Percentiles rank a stretch among this genome's conserved stretches.
These are phyloP conservation scores for Boechera retrofracta DNA, from an alignment of 345 rosid species.

Conservation along the genomic window DNA sequence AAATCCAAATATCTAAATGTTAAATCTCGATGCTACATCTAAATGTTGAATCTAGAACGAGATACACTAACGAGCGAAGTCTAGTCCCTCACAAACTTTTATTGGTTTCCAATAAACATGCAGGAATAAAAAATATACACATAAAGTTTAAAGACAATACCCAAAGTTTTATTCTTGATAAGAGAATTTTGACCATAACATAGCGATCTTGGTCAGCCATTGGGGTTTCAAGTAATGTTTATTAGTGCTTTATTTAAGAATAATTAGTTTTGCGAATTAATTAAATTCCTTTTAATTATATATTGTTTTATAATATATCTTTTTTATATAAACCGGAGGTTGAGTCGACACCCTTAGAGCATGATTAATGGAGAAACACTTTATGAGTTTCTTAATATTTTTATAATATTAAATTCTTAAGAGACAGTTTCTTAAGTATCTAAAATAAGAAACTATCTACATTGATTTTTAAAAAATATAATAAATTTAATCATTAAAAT, in stretches of 20 bases:
- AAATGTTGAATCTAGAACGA: neutral
- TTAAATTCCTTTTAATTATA: neutral
- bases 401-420: too few relatives aligned
- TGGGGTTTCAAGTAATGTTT: slow-evolving; percentile 4
- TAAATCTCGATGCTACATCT: neutral
- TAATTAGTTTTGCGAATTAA: neutral
- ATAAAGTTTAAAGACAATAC: slow-evolving; percentile 18
- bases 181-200: slow-evolving; percentile 30
- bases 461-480: too few relatives aligned
- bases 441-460: too few relatives aligned
- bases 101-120: slow-evolving; percentile 10
- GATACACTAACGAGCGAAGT: neutral
- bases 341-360: too few relatives aligned
- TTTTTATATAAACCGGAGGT: too few relatives aligned
- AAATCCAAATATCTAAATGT: neutral
- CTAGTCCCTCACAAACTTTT: neutral
- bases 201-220: slow-evolving; percentile 5
- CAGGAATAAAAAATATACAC: slow-evolving; percentile 4
- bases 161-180: slow-evolving; percentile 32
- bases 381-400: too few relatives aligned
- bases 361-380: too few relatives aligned
- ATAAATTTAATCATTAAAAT: too few relatives aligned
- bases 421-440: too few relatives aligned
- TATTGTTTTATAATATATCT: too few relatives aligned
- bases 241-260: slow-evolving; percentile 6